Evolutionary conservation across 495 filamentous ascomycete genomes (phyloP), one percentile per base, ranked within the genome.

Genomic region (Aspergillus olivimuriae): DNA sequence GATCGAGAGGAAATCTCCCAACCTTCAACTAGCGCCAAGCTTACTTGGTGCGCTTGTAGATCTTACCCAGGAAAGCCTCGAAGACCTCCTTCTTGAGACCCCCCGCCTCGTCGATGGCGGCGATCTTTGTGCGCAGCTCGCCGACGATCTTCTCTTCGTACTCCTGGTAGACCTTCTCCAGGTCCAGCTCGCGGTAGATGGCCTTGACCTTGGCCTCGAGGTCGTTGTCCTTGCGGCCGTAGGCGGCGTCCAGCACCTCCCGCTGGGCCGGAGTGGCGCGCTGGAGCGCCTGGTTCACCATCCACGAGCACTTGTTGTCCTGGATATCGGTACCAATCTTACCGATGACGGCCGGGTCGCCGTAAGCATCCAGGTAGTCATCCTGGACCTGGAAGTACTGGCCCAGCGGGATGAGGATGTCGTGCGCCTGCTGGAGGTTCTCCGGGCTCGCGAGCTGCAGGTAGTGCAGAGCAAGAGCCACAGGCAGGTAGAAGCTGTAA

Each of bases 321-420:
- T 87, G 78, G 60, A 98, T 98, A 58, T 98, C 92, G 47, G 94
- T 98, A 41, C 92, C 92, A 51, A 98, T 94, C 79, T 98, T 98
- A 58, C 92, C 92, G 56, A 98, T 92, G 87, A 94, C 76, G 23
- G 85, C 80, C 18, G 92, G 89, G 54, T 89, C 82, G 48, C 92
- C 94, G 52, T 89, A 98, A 66, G 88, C 90, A 73, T 98, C 94
- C 32, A 98, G 86, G 73, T 90, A 98, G 75, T 98, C 94, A 59
- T 98, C 92, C 68, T 97, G 92, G 51, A 94, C 78, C 66, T 98
- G 92, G 79, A 98, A 98, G 74, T 97, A 98, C 68, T 96, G 89
- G 52, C 92, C 92, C 59, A 97, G 82, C n/a, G 92, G 90, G 58
- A 98, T 95, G 41, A 98, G 78, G 59, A 98, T 95, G 50, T 89